Percentiles rank a stretch among this genome's conserved stretches.
These are phyloP conservation scores for Andrographis paniculata DNA, from an alignment of 305 asterid genomes.

Conservation along the genomic window DNA sequence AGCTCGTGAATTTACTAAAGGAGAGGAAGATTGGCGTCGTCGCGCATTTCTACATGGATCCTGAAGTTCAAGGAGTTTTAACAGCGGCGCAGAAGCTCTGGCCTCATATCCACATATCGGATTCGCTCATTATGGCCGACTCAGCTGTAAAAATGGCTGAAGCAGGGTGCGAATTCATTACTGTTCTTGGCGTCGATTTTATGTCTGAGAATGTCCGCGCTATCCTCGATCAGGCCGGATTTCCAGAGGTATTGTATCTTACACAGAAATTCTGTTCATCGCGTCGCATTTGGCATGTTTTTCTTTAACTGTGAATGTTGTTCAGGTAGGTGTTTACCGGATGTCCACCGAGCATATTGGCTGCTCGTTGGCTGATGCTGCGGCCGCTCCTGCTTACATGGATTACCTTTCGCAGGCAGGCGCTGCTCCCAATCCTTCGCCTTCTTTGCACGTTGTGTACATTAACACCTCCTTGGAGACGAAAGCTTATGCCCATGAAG, in stretches of 20 bases:
- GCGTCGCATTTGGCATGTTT: no score
- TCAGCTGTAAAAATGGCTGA: conserved; percentile 92
- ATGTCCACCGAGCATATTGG: conserved; percentile 84
- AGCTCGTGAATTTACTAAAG: conserved; percentile 64
- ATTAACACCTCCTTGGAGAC: conserved; percentile 93
- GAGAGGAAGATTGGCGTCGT: conserved; percentile 91
- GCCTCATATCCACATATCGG: conserved; percentile 98
- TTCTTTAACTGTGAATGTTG: no score
- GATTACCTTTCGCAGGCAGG: conserved; percentile 70
- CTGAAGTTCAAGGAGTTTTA: conserved; percentile 95
- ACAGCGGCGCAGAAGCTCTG: conserved; percentile 91
- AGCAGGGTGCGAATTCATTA: conserved; percentile 76
- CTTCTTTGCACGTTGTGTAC: conserved; percentile 86
- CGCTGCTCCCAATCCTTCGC: conserved; percentile 59
- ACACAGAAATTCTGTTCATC: conserved; percentile 1
- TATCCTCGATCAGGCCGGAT: conserved; percentile 94
- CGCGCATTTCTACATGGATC: conserved; percentile 99
- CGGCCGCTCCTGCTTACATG: conserved; percentile 73
- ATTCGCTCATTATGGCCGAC: conserved; percentile 96
- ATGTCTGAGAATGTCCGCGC: conserved; percentile 98
- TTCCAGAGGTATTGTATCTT: conserved; percentile 46
- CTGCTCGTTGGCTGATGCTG: conserved; percentile 97
- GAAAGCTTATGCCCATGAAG: conserved; percentile 84
- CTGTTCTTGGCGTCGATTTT: conserved; percentile 94
- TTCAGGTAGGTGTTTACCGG: conserved; percentile 89